A percentile compares a stretch with the other conserved stretches of the same genome.
Conservation (phyloP, 306 rosid species). For the Vicia sativa region DNA sequence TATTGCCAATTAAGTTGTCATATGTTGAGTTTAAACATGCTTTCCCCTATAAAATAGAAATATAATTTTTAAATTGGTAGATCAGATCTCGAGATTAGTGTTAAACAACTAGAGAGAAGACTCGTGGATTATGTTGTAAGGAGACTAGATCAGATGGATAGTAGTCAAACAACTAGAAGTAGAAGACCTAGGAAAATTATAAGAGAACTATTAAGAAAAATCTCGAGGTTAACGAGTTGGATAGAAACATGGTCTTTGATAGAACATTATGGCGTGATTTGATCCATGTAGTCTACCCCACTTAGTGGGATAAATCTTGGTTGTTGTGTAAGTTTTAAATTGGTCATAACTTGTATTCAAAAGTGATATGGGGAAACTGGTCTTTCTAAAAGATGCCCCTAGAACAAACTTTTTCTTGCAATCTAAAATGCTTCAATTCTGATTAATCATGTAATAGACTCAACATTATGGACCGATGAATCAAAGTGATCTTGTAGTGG, state of each 20-base stretch:
- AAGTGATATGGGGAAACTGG: not conserved
- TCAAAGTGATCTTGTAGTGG: conserved; percentile 3
- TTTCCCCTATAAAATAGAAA: conserved; percentile 10
- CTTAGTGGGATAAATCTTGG: too few relatives aligned
- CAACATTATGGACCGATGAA: conserved; percentile 22
- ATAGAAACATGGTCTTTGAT: too few relatives aligned
- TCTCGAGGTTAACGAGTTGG: too few relatives aligned
- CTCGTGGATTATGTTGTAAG: too few relatives aligned
- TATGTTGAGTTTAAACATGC: conserved; percentile 11
- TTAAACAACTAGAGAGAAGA: too few relatives aligned
- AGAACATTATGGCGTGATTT: too few relatives aligned
- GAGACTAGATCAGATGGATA: too few relatives aligned
- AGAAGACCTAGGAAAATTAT: too few relatives aligned
- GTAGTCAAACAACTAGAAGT: too few relatives aligned
- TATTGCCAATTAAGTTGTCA: conserved; percentile 5
- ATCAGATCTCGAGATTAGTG: too few relatives aligned
- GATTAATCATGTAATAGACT: conserved; percentile 3
- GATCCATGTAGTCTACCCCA: too few relatives aligned
- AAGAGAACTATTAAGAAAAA: too few relatives aligned
- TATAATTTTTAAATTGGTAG: not conserved
- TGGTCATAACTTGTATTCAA: conserved; percentile 14
- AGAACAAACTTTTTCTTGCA: conserved; percentile 16
- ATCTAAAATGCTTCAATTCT: conserved; percentile 23
- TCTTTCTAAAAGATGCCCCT: conserved; percentile 24
- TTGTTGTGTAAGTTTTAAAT: not conserved